Base-by-base conservation (phyloP, 148 eudicot species). In the Mesembryanthemum crystallinum region DNA sequence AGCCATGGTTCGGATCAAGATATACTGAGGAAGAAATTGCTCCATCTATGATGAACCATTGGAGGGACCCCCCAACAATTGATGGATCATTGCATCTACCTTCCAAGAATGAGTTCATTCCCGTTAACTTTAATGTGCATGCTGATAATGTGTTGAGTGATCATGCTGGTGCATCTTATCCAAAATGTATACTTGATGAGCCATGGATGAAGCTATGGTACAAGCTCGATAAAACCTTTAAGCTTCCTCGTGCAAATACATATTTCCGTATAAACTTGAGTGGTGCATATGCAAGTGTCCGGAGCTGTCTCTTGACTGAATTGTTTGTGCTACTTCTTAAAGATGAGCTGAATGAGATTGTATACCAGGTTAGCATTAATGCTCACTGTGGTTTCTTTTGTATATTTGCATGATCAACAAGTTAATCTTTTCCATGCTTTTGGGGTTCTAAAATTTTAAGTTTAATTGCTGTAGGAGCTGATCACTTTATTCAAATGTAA, bases 1-100 rank as follows among this genome's bases (percentile, higher is more conserved):
- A 95, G 82, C 98, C 98, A 70, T 95, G 98, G 98, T 95, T 95
- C 84, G 92, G 91, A 77, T 87, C 98, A 79, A 80, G 75, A 73
- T 95, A 90, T 74, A 80, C 72, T 5, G 98, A 83, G 85, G 96
- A 95, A 83, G 88, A 87, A 82, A 87, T 95, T 76, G 78, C 94
- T 85, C 82, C 77, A 51, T 74, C 85, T 71, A 71, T 90, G 74
- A 73, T 89, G 88, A 78, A 88, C 25, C 65, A 85, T 72, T 95
- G 98, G 97, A 82, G 82, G 69, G 83, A 92, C 82, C 94, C 98
- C 85, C 88, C 94, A 54, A 82, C 73, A 83, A 77, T 95, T 77
- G 92, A 89, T 82, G 77, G 37, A 60, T 85, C 86, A 60, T 87
- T 95, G 77, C 99, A 92, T 85, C 86, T 95, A 64, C 99, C 99